Conservation (phyloP, 2,329 filamentous ascomycete species). For the Penicillium verrucosum region DNA sequence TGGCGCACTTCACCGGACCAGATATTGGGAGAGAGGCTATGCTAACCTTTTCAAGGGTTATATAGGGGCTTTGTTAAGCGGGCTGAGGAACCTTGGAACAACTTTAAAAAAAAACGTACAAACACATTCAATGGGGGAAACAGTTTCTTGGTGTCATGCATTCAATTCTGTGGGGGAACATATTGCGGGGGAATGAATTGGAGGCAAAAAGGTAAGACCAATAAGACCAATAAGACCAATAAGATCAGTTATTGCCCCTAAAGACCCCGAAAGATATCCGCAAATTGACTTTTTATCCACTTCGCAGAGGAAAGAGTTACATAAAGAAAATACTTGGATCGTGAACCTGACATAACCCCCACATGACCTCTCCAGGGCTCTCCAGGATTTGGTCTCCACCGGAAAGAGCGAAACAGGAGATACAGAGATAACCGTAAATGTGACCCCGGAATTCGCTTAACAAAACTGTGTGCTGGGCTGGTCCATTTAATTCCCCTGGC, state of each 20-base stretch:
- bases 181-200: background rate
- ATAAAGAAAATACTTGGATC: background rate
- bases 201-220: background rate
- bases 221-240: background rate
- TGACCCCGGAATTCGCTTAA: slow-evolving; percentile 11
- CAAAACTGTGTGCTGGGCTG: slow-evolving; percentile 2
- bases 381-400: slow-evolving; percentile 2
- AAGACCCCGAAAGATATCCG: background rate
- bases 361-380: background rate
- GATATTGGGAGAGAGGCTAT: background rate
- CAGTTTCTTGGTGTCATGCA: background rate
- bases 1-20: background rate
- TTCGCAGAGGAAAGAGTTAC: background rate
- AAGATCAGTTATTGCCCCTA: background rate
- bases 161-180: background rate
- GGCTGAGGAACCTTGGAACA: background rate
- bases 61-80: background rate
- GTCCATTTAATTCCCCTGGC: background rate
- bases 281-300: background rate
- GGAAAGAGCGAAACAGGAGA: slow-evolving; percentile 2
- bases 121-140: background rate
- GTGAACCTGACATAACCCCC: background rate
- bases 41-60: background rate
- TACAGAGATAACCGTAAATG: background rate
- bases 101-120: background rate